Evolutionary conservation across 2,329 filamentous ascomycete species (phyloP), one percentile per base, ranked within the genome.

Genomic region (Talaromyces sp.): DNA sequence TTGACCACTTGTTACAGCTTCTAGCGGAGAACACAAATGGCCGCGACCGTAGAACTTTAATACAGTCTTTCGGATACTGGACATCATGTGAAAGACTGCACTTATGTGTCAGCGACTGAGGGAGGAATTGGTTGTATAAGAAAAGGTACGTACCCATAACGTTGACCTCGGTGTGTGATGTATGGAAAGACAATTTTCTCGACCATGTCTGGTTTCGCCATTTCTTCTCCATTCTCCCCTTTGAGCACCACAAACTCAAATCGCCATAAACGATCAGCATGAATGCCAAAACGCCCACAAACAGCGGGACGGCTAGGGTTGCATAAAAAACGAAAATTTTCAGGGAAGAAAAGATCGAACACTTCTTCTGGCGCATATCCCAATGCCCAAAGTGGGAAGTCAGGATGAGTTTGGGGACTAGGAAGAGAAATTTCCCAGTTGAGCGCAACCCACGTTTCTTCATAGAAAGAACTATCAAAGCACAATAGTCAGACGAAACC

Each of bases 321-420:
- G 62, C 75, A 75, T 55, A 76, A 73, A 61, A 82, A 83, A n/a
- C 77, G 75, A 64, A 77, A 80, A 1, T 74, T 70, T 3, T 38
- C 62, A 0, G 80, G 80, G 67, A 77, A 83, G 64, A 80, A 82
- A 0, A 76, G 61, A 59, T 82, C 76, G 58, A 80, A 81, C 0
- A 82, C 78, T 19, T 79, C 62, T 54, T 80, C 70, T 5, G 80
- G 77, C 0, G 72, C 75, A 60, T 78, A 79, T 5, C 78, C 79
- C 0, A 78, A 65, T 5, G 73, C 61, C 80, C 80, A 83, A 2
- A 82, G 67, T 0, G 79, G 77, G 56, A 82, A 81, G 0, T 74
- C 64, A 0, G 80, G 80, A 64, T 83, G 81, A 0, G 76, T 75
- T 31, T 79, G 63, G 3, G 70, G 73, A 0, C 77, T 82, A 0